Evolutionary conservation across 768 basidiomycete genomes (phyloP).

Genomic region (Clavaria fumosa): DNA sequence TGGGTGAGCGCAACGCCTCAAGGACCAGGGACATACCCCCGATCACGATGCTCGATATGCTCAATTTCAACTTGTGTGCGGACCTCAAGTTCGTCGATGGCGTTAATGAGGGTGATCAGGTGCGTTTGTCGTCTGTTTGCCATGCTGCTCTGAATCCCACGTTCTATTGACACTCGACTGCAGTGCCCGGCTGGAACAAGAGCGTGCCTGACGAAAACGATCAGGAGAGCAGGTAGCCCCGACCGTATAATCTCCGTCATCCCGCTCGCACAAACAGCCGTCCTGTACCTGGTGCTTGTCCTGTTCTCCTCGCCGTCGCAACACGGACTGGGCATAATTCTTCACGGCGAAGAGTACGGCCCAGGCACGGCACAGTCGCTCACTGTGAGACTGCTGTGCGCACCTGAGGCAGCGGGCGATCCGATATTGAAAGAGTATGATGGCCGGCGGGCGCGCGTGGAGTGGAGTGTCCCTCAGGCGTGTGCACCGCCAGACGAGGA

Average conservation of each 20-base stretch:
- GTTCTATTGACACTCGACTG: background rate
- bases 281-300: constrained; percentile 18
- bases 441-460: constrained; percentile 33
- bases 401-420: constrained; percentile 22
- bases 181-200: constrained; percentile 59
- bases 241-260: constrained; percentile 64
- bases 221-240: constrained; percentile 37
- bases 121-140: constrained; percentile 20
- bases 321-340: constrained; percentile 38
- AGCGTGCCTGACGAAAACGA: constrained; percentile 41
- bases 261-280: constrained; percentile 39
- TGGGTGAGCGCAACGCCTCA: constrained; percentile 35
- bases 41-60: constrained; percentile 38
- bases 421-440: constrained; percentile 49
- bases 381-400: constrained; percentile 46
- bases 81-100: constrained; percentile 34
- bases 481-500: constrained; percentile 25
- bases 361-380: constrained; percentile 40
- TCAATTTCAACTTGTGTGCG: constrained; percentile 55
- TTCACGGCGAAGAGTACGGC: constrained; percentile 51
- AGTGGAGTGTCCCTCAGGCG: constrained; percentile 49
- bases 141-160: constrained; percentile 6
- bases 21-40: constrained; percentile 48
- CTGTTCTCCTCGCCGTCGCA: constrained; percentile 27
- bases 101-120: constrained; percentile 50